These are phyloP conservation scores for Capillidium heterosporum DNA, from an alignment of 371 early-diverging fungal species.

Conservation along the genomic window DNA sequence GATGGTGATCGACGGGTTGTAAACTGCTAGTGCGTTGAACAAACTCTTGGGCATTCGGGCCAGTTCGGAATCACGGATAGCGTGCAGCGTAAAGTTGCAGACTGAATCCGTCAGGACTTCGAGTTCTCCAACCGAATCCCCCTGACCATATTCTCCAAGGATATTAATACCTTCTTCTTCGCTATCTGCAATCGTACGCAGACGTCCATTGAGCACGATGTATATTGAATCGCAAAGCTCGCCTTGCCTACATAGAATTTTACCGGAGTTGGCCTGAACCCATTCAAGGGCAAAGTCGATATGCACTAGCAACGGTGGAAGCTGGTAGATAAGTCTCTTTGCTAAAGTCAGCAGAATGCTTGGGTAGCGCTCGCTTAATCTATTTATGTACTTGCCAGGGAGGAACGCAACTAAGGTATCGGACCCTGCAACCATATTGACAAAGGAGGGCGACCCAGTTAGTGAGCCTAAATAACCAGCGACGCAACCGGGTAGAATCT, in stretches of 20 bases:
- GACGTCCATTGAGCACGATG: constrained; percentile 84
- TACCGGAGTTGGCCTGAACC: constrained; percentile 82
- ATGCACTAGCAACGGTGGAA: constrained; percentile 74
- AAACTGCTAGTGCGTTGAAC: constrained; percentile 72
- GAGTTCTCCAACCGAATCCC: constrained; percentile 87
- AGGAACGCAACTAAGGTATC: constrained; percentile 72
- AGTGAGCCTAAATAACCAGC: constrained; percentile 84
- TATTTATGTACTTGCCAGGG: constrained; percentile 59
- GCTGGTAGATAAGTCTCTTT: constrained; percentile 56
- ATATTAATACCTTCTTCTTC: constrained; percentile 52
- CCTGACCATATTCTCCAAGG: constrained; percentile 82
- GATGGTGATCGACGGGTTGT: constrained; percentile 81
- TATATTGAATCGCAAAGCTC: constrained; percentile 75
- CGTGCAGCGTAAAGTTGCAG: constrained; percentile 79
- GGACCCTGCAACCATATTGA: constrained; percentile 61
- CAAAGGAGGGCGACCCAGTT: constrained; percentile 77
- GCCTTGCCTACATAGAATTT: constrained; percentile 74
- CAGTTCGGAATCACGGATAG: constrained; percentile 91
- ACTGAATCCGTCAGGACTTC: constrained; percentile 72
- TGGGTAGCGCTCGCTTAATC: constrained; percentile 69
- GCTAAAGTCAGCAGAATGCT: constrained; percentile 67
- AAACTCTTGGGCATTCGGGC: constrained; percentile 89
- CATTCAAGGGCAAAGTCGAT: constrained; percentile 93
- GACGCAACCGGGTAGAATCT: constrained; percentile 66
- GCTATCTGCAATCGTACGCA: constrained; percentile 60